These are phyloP conservation scores for Heliophila coronopifolia DNA, from an alignment of 441 rosid species.

Conservation along the genomic window DNA sequence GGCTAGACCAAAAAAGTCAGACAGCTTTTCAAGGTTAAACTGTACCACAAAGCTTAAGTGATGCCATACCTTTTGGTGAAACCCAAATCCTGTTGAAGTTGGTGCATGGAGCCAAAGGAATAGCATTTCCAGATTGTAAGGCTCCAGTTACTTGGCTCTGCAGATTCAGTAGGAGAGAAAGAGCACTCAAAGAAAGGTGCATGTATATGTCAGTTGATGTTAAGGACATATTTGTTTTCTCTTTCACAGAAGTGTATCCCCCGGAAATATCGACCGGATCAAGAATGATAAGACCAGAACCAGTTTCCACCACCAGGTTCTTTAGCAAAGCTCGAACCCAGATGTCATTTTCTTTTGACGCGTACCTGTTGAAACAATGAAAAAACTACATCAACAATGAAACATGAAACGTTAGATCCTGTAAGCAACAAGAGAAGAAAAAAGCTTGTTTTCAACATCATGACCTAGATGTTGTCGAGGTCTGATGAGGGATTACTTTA, in stretches of 20 bases:
- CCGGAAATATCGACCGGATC: slow-evolving; percentile 89
- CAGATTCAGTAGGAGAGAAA: slow-evolving; percentile 84
- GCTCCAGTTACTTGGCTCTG: slow-evolving; percentile 79
- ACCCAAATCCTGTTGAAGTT: slow-evolving; percentile 85
- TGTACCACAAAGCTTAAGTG: slow-evolving; percentile 5
- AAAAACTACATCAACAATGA: slow-evolving; percentile 20
- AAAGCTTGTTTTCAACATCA: slow-evolving; percentile 5
- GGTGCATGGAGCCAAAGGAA: slow-evolving; percentile 82
- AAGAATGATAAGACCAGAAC: slow-evolving; percentile 92
- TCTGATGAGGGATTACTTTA: slow-evolving; percentile 3
- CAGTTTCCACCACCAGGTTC: slow-evolving; percentile 87
- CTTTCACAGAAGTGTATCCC: slow-evolving; percentile 86
- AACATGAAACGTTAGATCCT: slow-evolving; percentile 3
- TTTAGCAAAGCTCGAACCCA: slow-evolving; percentile 88
- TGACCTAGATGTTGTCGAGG: slow-evolving; percentile 3
- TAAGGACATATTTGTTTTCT: slow-evolving; percentile 84
- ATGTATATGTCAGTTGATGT: slow-evolving; percentile 77
- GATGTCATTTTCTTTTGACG: slow-evolving; percentile 88
- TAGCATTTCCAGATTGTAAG: slow-evolving; percentile 80
- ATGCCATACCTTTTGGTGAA: slow-evolving; percentile 69
- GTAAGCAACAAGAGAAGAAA: neutral
- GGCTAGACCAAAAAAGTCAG: slow-evolving; percentile 14
- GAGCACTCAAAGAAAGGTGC: slow-evolving; percentile 84
- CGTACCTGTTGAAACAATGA: slow-evolving; percentile 55
- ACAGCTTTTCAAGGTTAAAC: slow-evolving; percentile 13